Conservation (phyloP, 1,284 basidiomycete species). For the Lignosus rhinocerotis region DNA sequence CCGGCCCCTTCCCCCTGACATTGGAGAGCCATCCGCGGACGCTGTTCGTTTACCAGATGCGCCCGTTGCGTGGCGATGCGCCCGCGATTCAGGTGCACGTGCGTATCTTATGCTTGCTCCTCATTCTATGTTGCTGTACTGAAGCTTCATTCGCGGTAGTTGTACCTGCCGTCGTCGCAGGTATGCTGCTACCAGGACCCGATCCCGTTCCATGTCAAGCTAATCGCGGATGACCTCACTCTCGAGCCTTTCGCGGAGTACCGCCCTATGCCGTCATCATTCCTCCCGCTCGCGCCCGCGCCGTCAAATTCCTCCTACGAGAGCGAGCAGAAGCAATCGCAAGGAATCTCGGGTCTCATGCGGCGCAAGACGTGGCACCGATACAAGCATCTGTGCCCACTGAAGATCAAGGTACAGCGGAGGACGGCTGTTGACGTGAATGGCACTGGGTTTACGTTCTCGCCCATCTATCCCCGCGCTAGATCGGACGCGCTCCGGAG, state of each 20-base stretch:
- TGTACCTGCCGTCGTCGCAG: constrained; percentile 32
- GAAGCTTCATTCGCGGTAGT: constrained; percentile 14
- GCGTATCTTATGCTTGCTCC: not conserved
- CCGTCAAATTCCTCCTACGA: constrained; percentile 12
- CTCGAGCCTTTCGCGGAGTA: constrained; percentile 30
- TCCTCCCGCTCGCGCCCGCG: constrained; percentile 28
- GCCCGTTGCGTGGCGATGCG: constrained; percentile 9
- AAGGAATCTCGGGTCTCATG: not conserved
- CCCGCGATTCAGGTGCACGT: constrained; percentile 26
- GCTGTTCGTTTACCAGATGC: constrained; percentile 24
- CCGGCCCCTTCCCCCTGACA: constrained; percentile 25
- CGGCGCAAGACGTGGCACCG: constrained; percentile 3
- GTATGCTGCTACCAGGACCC: constrained; percentile 30
- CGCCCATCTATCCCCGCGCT: not conserved
- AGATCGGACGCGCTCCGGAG: not conserved
- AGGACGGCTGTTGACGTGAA: constrained; percentile 27
- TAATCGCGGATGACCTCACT: constrained; percentile 29
- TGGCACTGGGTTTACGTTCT: constrained; percentile 11
- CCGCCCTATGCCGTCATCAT: constrained; percentile 29
- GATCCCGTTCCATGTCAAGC: constrained; percentile 32
- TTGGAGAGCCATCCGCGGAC: constrained; percentile 23
- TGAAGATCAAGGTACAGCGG: constrained; percentile 26
- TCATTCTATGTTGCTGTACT: not conserved
- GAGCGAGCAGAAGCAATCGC: constrained; percentile 15
- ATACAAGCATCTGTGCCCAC: constrained; percentile 13